These are phyloP conservation scores for Schoenoplectus tabernaemontani DNA, from an alignment of 202 grass and related monocot species.

Conservation along the genomic window DNA sequence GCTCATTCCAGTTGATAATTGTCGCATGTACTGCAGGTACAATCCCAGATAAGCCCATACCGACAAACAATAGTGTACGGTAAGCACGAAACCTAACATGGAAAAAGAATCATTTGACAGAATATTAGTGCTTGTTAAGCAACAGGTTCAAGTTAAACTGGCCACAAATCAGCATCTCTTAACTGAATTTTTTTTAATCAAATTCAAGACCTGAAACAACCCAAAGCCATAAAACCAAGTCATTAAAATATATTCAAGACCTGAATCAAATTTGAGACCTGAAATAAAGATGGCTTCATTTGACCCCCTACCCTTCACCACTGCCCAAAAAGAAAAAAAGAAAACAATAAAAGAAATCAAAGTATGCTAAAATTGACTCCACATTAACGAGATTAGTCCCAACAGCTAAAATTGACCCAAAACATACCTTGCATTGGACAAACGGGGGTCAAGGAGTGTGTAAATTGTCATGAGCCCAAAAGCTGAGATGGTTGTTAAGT, in stretches of 20 bases:
- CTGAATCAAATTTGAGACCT: too few species aligned
- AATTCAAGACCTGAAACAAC: too few species aligned
- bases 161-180: too few species aligned
- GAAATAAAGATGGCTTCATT: neutral
- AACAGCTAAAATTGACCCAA: neutral
- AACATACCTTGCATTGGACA: constrained; percentile 35
- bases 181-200: too few species aligned
- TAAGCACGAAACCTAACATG: constrained; percentile 40
- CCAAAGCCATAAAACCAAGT: neutral
- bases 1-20: constrained; percentile 77
- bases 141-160: neutral
- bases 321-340: too few species aligned
- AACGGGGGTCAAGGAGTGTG: constrained; percentile 68
- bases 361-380: neutral
- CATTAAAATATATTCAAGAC: neutral
- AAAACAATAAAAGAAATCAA: too few species aligned
- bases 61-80: constrained; percentile 67
- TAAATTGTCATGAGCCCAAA: constrained; percentile 61
- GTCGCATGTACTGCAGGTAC: constrained; percentile 67
- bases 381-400: neutral
- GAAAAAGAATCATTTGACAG: neutral
- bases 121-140: neutral
- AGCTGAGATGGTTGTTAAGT: constrained; percentile 72
- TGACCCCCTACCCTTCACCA: too few species aligned
- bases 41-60: constrained; percentile 75